A percentile compares a stretch with the other conserved stretches of the same genome.
Evolutionary conservation across 2,329 filamentous ascomycete species (phyloP).

Genomic region (Colletotrichum chrysophilum): DNA sequence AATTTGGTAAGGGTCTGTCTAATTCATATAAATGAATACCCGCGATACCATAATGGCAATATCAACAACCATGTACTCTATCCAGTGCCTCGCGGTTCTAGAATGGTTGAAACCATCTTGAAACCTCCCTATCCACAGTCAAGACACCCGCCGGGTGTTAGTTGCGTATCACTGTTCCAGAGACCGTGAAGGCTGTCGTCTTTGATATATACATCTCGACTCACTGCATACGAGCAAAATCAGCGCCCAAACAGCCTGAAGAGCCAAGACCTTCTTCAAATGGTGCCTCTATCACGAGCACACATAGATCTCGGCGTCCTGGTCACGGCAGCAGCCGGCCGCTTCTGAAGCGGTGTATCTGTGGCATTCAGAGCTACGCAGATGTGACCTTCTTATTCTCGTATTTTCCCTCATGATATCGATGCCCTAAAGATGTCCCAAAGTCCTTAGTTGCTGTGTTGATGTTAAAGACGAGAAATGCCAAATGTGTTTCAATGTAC

Average conservation of each 20-base stretch:
- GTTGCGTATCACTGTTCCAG: background rate
- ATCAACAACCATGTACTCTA: background rate
- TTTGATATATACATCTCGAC: background rate
- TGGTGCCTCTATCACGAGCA: background rate
- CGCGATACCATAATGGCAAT: background rate
- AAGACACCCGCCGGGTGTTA: background rate
- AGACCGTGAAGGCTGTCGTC: background rate
- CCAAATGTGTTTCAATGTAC: background rate
- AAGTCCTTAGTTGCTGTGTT: background rate
- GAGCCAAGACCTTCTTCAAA: background rate
- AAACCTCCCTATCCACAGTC: background rate
- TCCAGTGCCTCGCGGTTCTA: background rate
- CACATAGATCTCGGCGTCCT: background rate
- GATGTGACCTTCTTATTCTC: background rate
- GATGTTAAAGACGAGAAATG: background rate
- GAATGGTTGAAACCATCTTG: background rate
- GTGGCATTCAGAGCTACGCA: background rate
- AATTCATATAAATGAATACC: background rate
- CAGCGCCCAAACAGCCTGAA: background rate
- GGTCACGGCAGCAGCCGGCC: background rate
- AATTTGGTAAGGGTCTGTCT: background rate
- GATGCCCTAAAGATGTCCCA: background rate
- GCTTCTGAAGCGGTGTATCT: background rate
- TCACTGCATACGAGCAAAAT: background rate
- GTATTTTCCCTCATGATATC: background rate